Evolutionary conservation across 257 asterid genomes (phyloP).

Genomic region (Salvia splendens): DNA sequence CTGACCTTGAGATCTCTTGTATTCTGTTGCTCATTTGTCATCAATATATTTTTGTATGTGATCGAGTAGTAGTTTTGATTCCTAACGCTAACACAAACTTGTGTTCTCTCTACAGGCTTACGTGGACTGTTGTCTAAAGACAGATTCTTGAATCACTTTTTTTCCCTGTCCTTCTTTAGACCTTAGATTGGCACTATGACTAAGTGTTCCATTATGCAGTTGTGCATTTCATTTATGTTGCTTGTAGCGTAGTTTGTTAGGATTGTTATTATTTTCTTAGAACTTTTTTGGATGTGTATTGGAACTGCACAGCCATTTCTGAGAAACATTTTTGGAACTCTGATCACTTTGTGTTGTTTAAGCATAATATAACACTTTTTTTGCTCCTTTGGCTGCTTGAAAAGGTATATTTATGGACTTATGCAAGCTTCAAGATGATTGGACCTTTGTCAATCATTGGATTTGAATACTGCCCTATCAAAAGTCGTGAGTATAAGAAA

Average conservation of each 20-base stretch:
- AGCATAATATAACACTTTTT: too few relatives aligned
- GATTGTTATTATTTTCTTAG: not conserved
- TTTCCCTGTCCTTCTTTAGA: not conserved
- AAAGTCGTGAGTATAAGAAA: too few relatives aligned
- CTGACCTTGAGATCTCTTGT: too few relatives aligned
- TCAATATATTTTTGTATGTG: not conserved
- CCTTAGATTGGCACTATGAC: conserved; percentile 4
- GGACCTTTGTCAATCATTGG: too few relatives aligned
- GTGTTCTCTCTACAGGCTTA: conserved; percentile 60
- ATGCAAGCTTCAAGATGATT: too few relatives aligned
- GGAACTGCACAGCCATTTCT: conserved; percentile 23
- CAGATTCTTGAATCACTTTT: conserved; percentile 45
- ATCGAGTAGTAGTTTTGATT: not conserved
- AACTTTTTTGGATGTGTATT: conserved; percentile 9
- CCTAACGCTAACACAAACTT: conserved; percentile 24
- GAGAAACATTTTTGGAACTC: conserved; percentile 15
- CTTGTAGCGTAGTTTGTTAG: conserved; percentile 11
- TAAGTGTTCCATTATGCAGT: conserved; percentile 28
- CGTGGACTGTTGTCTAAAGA: conserved; percentile 61
- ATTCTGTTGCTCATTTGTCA: not conserved
- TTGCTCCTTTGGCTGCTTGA: too few relatives aligned
- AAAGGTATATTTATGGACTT: too few relatives aligned
- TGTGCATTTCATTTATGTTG: conserved; percentile 14
- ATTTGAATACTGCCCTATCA: too few relatives aligned
- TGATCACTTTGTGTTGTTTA: too few relatives aligned